These are phyloP conservation scores for Coemansia sp. DNA, from an alignment of 192 early-diverging fungal species.

Conservation along the genomic window DNA sequence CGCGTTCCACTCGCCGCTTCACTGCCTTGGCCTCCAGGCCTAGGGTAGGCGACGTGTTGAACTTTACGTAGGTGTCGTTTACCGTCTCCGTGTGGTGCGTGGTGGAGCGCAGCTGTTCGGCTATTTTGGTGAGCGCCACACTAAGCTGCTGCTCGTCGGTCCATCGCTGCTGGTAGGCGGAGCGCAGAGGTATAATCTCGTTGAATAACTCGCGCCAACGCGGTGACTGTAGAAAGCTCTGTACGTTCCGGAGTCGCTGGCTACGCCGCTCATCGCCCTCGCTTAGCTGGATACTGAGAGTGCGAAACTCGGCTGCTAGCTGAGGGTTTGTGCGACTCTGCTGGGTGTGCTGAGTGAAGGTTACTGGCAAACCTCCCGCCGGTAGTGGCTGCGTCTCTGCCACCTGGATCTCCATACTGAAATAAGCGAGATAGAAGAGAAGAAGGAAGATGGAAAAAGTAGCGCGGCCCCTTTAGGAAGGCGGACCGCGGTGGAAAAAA, in stretches of 20 bases:
- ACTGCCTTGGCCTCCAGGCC: slow-evolving; percentile 27
- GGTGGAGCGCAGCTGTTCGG: slow-evolving; percentile 22
- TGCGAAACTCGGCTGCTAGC: slow-evolving; percentile 49
- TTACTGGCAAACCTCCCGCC: slow-evolving; percentile 1
- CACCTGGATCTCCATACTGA: slow-evolving; percentile 19
- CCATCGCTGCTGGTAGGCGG: slow-evolving; percentile 38
- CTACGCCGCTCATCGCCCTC: slow-evolving; percentile 10
- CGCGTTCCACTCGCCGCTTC: background rate
- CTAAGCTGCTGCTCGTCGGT: slow-evolving; percentile 23
- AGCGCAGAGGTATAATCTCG: slow-evolving; percentile 30
- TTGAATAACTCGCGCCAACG: slow-evolving; percentile 28
- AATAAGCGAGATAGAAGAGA: background rate
- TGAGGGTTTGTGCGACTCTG: slow-evolving; percentile 9
- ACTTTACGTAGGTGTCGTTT: slow-evolving; percentile 14
- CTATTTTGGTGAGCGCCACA: slow-evolving; percentile 19
- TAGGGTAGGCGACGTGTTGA: slow-evolving; percentile 17
- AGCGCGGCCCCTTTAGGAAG: background rate
- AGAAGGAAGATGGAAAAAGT: background rate
- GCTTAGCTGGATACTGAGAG: slow-evolving; percentile 45
- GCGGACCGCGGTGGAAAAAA: too few species aligned
- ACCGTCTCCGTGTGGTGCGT: slow-evolving; percentile 25
- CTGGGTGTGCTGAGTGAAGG: background rate
- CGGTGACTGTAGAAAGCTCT: slow-evolving; percentile 9
- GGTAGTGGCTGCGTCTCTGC: slow-evolving; percentile 1
- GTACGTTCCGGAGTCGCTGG: slow-evolving; percentile 1